Evolutionary conservation across 805 yeast species (phyloP), one percentile per base, ranked within the genome.

Genomic region (Metschnikowia matae): DNA sequence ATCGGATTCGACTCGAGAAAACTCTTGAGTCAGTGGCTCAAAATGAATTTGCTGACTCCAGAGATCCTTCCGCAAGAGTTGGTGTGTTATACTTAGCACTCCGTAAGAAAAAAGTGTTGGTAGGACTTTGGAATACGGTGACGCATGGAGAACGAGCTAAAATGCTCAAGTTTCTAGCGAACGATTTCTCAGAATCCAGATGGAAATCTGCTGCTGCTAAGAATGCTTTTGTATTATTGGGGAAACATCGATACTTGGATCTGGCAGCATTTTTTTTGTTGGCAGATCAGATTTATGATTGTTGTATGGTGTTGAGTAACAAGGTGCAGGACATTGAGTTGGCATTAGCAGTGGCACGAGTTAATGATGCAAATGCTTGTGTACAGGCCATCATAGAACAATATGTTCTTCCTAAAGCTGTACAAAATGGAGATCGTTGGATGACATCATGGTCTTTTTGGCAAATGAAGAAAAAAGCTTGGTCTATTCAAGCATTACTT

Each of bases 151-250:
- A 92, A 62, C 89, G 85, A 57, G 82, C 78, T 35, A 92, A 91
- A 62, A 87, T 92, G 83, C 56, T 89, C 46, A 85, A 77, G 60
- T 87, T 92, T 59, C 71, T 92, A 58, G 72, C 74, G 18, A 85
- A 91, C 62, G 94, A 94, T 62, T 92, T 91, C 64, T 68, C 71
- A 4, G 81, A 83, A 48, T 75, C 77, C 14, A 73, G 97, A 46
- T 91, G 97, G 97, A 80, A 75, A 57, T 75, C 87, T 0, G 97
- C 97, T 1, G 97, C 98, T 0, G 67, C 83, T 59, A 94, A 94
- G 61, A 92, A 92, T 68, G 98, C 98, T 0, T 92, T 82, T 73
- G 98, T 89, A 0, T 70, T 92, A 40, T 66, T 94, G 55, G 88
- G 97, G 54, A 89, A 89, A 61, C 99, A 91, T 65, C 72, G 98